Conservation (phyloP, 192 early-diverging fungal species). For the Coemansia erecta region DNA sequence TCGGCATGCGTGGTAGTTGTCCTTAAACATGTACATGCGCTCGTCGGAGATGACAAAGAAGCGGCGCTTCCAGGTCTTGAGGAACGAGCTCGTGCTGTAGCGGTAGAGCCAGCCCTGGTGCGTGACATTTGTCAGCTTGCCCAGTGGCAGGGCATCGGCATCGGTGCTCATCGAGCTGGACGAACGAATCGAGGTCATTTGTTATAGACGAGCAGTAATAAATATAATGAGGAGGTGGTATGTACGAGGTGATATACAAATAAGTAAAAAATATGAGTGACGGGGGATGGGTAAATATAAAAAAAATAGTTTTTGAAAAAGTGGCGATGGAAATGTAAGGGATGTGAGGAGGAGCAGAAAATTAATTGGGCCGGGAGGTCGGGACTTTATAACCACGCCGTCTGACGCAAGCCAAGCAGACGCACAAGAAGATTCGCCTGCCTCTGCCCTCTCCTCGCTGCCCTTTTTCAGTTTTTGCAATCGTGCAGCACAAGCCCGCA, state of each 20-base stretch:
- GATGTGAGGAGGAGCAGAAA: background rate
- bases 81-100: constrained; percentile 34
- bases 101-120: constrained; percentile 49
- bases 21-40: constrained; percentile 48
- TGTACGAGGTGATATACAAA: background rate
- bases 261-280: background rate
- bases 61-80: constrained; percentile 43
- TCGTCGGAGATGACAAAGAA: constrained; percentile 48
- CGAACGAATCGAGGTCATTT: constrained; percentile 21
- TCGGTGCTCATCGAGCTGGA: constrained; percentile 34
- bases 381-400: background rate
- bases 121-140: constrained; percentile 31
- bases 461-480: too few species aligned
- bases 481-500: too few species aligned
- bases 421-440: background rate
- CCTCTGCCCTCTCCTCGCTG: background rate
- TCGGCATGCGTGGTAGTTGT: constrained; percentile 15
- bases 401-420: background rate
- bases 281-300: background rate
- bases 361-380: background rate
- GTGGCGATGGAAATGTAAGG: background rate
- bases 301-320: background rate
- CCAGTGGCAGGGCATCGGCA: constrained; percentile 29
- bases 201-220: background rate
- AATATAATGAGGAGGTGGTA: background rate